phyloP scores from a whole-genome alignment of 805 yeast genomes.

The Cyberlindnera bimundalis region DNA sequence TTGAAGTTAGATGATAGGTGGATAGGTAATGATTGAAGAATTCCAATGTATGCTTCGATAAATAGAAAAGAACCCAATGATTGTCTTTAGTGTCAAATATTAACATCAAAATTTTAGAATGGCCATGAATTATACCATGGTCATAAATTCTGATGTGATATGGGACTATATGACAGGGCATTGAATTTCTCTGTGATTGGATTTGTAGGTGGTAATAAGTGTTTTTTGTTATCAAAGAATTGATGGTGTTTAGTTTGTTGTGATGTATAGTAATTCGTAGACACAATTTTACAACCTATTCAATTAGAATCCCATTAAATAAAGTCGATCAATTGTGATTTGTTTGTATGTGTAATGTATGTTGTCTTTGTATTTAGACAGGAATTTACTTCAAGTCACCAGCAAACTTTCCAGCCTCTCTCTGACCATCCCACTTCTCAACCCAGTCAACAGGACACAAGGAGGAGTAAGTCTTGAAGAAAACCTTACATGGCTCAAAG shows the following conservation, averaged over 20 bases:
- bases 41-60: constrained; percentile 3
- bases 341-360: constrained; percentile 3
- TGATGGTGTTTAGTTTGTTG: too few relatives aligned
- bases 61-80: constrained; percentile 6
- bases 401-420: constrained; percentile 58
- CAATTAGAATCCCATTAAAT: too few relatives aligned
- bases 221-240: too few relatives aligned
- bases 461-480: constrained; percentile 85
- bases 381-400: constrained; percentile 38
- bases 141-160: too few relatives aligned
- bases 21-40: not conserved
- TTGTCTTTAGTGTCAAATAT: not conserved
- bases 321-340: too few relatives aligned
- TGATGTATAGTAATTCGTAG: not conserved
- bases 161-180: too few relatives aligned
- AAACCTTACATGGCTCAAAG: constrained; percentile 94
- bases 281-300: too few relatives aligned
- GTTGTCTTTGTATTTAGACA: not conserved
- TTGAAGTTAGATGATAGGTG: too few relatives aligned
- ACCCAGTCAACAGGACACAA: constrained; percentile 84
- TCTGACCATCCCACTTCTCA: constrained; percentile 85
- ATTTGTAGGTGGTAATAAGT: too few relatives aligned
- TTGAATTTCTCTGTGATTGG: too few relatives aligned
- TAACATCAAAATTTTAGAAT: too few relatives aligned
- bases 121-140: too few relatives aligned